Evolutionary conservation across 768 basidiomycete genomes (phyloP).

Genomic region (Panaeolus papilionaceus): DNA sequence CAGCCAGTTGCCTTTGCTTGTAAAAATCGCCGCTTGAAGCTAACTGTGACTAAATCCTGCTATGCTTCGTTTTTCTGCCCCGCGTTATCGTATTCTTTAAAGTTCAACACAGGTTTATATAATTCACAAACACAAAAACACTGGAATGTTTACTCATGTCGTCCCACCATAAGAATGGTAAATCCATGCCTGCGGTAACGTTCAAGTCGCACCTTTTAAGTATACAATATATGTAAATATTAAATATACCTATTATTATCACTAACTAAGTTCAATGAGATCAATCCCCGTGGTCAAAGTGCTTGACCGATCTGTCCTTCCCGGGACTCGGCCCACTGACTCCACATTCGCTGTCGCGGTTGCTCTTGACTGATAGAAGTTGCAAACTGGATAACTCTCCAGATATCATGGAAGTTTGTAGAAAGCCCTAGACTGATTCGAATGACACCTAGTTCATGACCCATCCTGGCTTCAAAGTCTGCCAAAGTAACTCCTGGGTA

Average conservation of each 20-base stretch:
- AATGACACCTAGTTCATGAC: slow-evolving; percentile 75
- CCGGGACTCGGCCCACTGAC: slow-evolving; percentile 37
- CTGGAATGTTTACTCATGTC: not conserved
- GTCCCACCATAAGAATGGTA: not conserved
- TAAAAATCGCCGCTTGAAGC: slow-evolving; percentile 40
- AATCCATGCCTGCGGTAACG: not conserved
- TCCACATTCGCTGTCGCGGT: slow-evolving; percentile 31
- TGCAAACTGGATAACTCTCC: slow-evolving; percentile 59
- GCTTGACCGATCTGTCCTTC: slow-evolving; percentile 27
- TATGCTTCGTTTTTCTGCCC: not conserved
- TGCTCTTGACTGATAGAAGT: slow-evolving; percentile 46
- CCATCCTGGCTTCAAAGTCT: slow-evolving; percentile 66
- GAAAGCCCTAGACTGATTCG: slow-evolving; percentile 81
- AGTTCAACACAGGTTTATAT: slow-evolving; percentile 4
- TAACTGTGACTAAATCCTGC: slow-evolving; percentile 18
- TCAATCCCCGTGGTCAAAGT: slow-evolving; percentile 24
- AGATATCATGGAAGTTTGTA: slow-evolving; percentile 79
- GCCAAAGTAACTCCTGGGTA: slow-evolving; percentile 63
- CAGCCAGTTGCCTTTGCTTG: slow-evolving; percentile 44
- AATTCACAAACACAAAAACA: not conserved
- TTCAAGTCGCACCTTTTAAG: not conserved
- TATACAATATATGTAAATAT: slow-evolving; percentile 16
- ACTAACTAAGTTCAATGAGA: slow-evolving; percentile 22
- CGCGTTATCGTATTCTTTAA: not conserved
- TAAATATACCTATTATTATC: slow-evolving; percentile 20